A percentile compares a stretch with the other conserved stretches of the same genome.
Evolutionary conservation across 2,329 filamentous ascomycete genomes (phyloP).

Genomic region (Chaetomiaceae sp.): DNA sequence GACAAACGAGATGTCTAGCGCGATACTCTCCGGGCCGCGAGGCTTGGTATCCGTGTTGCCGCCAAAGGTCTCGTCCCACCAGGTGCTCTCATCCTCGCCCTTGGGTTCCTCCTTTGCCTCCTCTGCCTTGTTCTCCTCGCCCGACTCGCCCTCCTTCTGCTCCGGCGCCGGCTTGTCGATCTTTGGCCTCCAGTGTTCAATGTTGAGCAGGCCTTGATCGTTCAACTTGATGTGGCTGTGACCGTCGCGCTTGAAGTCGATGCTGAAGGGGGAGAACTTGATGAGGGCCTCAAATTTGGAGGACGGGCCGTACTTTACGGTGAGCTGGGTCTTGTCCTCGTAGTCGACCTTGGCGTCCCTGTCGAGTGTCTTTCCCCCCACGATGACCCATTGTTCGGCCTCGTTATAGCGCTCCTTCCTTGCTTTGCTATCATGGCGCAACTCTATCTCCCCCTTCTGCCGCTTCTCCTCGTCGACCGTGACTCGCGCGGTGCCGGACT

Average conservation of each 20-base stretch:
- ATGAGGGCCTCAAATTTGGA: constrained; percentile 78
- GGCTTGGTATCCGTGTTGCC: constrained; percentile 95
- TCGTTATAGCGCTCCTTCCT: constrained; percentile 96
- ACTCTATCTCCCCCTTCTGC: constrained; percentile 79
- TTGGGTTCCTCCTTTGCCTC: constrained; percentile 36
- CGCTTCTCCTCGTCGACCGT: constrained; percentile 89
- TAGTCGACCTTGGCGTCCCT: constrained; percentile 64
- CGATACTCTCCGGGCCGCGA: constrained; percentile 88
- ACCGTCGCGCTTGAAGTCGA: constrained; percentile 84
- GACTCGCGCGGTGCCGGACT: constrained; percentile 83
- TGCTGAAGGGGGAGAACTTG: constrained; percentile 72
- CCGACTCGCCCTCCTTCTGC: constrained; percentile 50
- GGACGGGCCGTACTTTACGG: constrained; percentile 73
- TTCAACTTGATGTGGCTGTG: constrained; percentile 83
- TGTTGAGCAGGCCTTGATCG: constrained; percentile 79
- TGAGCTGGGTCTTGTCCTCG: constrained; percentile 63
- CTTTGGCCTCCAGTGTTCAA: constrained; percentile 94
- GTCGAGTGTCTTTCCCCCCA: constrained; percentile 73
- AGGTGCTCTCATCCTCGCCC: constrained; percentile 78
- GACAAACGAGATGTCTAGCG: constrained; percentile 84
- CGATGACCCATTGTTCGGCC: constrained; percentile 77
- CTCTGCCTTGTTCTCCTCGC: constrained; percentile 50
- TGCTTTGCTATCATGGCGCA: constrained; percentile 77
- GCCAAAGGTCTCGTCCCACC: constrained; percentile 97
- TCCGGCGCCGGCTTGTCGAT: constrained; percentile 55